phyloP scores from a whole-genome alignment of 75 land plant genomes.

The Ceratopteris richardii region DNA sequence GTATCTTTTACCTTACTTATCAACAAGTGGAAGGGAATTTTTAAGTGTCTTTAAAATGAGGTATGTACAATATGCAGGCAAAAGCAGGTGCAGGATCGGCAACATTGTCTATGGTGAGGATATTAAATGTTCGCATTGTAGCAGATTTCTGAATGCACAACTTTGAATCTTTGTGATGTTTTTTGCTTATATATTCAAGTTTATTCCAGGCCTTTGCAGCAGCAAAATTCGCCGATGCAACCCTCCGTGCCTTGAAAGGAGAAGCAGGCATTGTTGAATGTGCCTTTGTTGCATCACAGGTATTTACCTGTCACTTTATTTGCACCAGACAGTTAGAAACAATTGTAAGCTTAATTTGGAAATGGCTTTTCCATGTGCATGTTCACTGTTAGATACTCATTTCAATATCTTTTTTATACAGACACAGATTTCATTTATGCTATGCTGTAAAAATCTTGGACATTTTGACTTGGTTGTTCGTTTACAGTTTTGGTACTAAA shows the following conservation, averaged over 20 bases:
- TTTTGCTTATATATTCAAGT: too few species aligned
- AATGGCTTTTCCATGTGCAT: too few species aligned
- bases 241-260: conserved; percentile 72
- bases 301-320: conserved; percentile 2
- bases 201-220: conserved; percentile 94
- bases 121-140: not conserved
- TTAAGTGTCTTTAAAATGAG: too few species aligned
- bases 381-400: too few species aligned
- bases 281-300: conserved; percentile 83
- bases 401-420: too few species aligned
- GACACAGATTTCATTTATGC: too few species aligned
- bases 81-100: conserved; percentile 99
- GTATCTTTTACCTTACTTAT: too few species aligned
- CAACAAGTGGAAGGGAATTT: too few species aligned
- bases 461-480: too few species aligned
- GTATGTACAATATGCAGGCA: conserved; percentile 53
- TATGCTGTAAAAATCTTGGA: too few species aligned
- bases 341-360: not conserved
- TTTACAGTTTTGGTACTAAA: too few species aligned
- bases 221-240: conserved; percentile 88
- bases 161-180: conserved; percentile 3
- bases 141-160: not conserved
- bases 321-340: not conserved
- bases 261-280: conserved; percentile 83
- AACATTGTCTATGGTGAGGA: conserved; percentile 89